Evolutionary conservation across 768 basidiomycete genomes (phyloP), one percentile per base, ranked within the genome.

Genomic region (Leccinum ochraceum): DNA sequence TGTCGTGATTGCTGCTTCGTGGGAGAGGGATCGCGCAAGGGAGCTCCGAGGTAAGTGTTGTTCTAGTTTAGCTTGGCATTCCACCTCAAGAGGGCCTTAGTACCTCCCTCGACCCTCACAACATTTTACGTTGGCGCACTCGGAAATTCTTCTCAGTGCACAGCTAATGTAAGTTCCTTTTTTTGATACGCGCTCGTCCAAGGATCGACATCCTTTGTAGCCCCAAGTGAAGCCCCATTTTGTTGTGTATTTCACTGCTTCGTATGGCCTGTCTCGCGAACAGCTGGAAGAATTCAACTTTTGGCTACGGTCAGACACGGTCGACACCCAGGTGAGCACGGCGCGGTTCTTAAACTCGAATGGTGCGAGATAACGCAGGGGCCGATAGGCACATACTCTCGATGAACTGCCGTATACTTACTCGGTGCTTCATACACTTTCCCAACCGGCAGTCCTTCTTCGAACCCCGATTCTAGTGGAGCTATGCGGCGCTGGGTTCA

Each of bases 401-500:
- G 60, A 66, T 20, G 67, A 63, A 22, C 74, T 89, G n/a, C 75
- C 81, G 0, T 93, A 86, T 70, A 81, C 81, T 0, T 84, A 84
- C 66, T 76, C 75, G 0, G 57, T 91, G 17, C 80, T 80, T 20
- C 67, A 70, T 4, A 79, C 80, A 0, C 75, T 90, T 17, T 60
- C 71, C 1, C 75, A 75, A 3, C 94, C 94, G 5, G 69, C 76
- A 0, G 72, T 85, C 3, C 70, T 94, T 60, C 75, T 95, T 26
- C 72, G 75, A 11, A 75, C 75, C 30, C 93, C 93, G 2, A 66
- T 92, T 16, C 77, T 90, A 5, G 86, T 80, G 3, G 92, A 94
- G 66, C 67, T 95, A 4, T 86, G 84, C 61, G 93, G 94, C 13
- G 94, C 90, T 4, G 90, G 93, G 2, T 95, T 94, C 67, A 89